phyloP scores from a whole-genome alignment of 139 green algal species.

The Chlorella sp. region DNA sequence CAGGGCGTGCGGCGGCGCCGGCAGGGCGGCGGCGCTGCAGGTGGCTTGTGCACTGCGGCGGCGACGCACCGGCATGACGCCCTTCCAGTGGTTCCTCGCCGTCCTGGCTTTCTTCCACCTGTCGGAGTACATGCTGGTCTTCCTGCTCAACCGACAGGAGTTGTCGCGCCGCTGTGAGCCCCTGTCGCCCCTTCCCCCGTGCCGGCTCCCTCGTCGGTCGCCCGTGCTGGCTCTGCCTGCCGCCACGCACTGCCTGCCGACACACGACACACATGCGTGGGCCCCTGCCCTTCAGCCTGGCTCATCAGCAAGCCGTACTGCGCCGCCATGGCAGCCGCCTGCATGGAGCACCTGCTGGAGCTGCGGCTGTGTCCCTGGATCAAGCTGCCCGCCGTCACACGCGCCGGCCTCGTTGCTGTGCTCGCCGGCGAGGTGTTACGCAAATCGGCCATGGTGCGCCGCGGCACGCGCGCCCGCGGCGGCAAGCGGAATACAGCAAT shows the following conservation, averaged over 20 bases:
- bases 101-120: constrained; percentile 65
- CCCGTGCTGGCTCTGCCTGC: neutral
- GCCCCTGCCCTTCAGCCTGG: constrained; percentile 33
- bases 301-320: constrained; percentile 62
- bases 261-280: neutral
- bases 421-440: constrained; percentile 61
- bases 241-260: neutral
- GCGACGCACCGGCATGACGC: neutral
- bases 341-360: constrained; percentile 48
- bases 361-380: constrained; percentile 9
- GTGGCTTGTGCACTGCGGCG: too few relatives aligned
- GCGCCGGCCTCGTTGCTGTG: constrained; percentile 50
- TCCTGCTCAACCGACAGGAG: constrained; percentile 47
- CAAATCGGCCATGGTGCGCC: constrained; percentile 66
- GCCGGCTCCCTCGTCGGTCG: neutral
- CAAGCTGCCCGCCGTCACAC: constrained; percentile 29
- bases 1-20: too few relatives aligned
- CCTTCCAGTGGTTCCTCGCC: constrained; percentile 25
- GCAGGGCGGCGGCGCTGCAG: too few relatives aligned
- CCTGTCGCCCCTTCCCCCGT: neutral
- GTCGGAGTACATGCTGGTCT: constrained; percentile 66
- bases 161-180: constrained; percentile 60
- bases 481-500: neutral
- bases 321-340: constrained; percentile 49
- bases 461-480: neutral